A percentile compares a stretch with the other conserved stretches of the same genome.
Conservation (phyloP, 768 basidiomycete species). For the Suillus lakei region DNA sequence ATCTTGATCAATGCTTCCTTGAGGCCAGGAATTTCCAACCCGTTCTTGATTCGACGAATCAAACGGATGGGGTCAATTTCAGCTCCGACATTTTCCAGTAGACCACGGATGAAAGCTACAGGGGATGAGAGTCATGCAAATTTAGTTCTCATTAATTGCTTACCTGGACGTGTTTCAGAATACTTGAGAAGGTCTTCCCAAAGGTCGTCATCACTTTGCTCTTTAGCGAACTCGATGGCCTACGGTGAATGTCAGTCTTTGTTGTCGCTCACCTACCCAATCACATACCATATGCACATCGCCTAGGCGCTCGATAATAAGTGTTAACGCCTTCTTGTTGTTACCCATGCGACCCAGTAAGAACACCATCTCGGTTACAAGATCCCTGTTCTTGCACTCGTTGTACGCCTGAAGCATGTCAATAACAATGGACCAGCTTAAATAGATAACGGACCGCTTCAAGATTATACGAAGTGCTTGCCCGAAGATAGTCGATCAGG, state of each 20-base stretch:
- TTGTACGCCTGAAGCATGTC: slow-evolving; percentile 68
- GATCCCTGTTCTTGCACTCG: slow-evolving; percentile 82
- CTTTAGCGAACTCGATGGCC: slow-evolving; percentile 98
- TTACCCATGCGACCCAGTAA: slow-evolving; percentile 97
- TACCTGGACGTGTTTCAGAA: slow-evolving; percentile 91
- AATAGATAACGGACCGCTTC: slow-evolving; percentile 59
- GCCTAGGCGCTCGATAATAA: slow-evolving; percentile 94
- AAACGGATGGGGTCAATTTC: slow-evolving; percentile 95
- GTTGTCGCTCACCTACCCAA: neutral
- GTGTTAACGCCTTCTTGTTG: slow-evolving; percentile 90
- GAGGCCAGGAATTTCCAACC: slow-evolving; percentile 93
- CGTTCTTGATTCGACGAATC: slow-evolving; percentile 94
- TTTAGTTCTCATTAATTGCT: slow-evolving; percentile 20
- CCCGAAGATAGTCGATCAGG: slow-evolving; percentile 89
- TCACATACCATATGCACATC: slow-evolving; percentile 83
- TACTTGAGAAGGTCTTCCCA: slow-evolving; percentile 97
- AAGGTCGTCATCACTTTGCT: slow-evolving; percentile 94
- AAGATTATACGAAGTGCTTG: slow-evolving; percentile 89
- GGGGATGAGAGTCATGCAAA: slow-evolving; percentile 5
- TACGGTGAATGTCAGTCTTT: slow-evolving; percentile 30
- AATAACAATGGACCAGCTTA: neutral
- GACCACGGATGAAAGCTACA: slow-evolving; percentile 88
- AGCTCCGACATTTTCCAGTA: slow-evolving; percentile 94
- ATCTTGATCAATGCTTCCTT: slow-evolving; percentile 97
- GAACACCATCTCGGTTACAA: slow-evolving; percentile 97